Evolutionary conservation across 441 rosid species (phyloP).

Genomic region (Pelargonium australe): DNA sequence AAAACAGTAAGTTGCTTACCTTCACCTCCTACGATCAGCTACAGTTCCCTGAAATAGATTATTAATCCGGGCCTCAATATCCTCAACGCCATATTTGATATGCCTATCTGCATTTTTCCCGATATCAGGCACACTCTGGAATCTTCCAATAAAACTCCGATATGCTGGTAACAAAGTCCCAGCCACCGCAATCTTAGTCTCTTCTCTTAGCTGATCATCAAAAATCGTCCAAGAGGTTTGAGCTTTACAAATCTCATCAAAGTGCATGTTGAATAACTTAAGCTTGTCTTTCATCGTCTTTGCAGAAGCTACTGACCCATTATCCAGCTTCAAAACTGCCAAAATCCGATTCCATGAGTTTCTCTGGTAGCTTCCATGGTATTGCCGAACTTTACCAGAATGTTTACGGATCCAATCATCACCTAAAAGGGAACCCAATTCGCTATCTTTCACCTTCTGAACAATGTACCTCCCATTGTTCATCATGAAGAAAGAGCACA

Average conservation of each 20-base stretch:
- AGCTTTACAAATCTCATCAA: constrained; percentile 46
- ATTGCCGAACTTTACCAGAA: constrained; percentile 60
- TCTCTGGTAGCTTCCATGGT: constrained; percentile 47
- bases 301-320: constrained; percentile 31
- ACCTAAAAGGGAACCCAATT: constrained; percentile 63
- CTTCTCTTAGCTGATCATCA: constrained; percentile 71
- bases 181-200: constrained; percentile 43
- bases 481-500: constrained; percentile 70
- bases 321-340: constrained; percentile 51
- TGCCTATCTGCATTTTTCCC: constrained; percentile 49
- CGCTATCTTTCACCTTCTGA: constrained; percentile 70
- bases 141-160: constrained; percentile 45
- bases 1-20: constrained; percentile 20
- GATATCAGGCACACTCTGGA: constrained; percentile 48
- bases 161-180: constrained; percentile 56
- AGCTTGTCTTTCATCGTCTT: constrained; percentile 60
- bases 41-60: constrained; percentile 52
- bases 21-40: constrained; percentile 50
- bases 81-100: constrained; percentile 45
- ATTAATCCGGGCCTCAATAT: constrained; percentile 47
- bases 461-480: constrained; percentile 78
- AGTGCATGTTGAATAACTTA: constrained; percentile 43
- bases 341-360: constrained; percentile 68
- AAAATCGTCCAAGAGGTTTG: constrained; percentile 61
- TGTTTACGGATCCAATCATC: constrained; percentile 90